Evolutionary conservation across 2,329 filamentous ascomycete species (phyloP).

Genomic region (Colletotrichum endophyticum): DNA sequence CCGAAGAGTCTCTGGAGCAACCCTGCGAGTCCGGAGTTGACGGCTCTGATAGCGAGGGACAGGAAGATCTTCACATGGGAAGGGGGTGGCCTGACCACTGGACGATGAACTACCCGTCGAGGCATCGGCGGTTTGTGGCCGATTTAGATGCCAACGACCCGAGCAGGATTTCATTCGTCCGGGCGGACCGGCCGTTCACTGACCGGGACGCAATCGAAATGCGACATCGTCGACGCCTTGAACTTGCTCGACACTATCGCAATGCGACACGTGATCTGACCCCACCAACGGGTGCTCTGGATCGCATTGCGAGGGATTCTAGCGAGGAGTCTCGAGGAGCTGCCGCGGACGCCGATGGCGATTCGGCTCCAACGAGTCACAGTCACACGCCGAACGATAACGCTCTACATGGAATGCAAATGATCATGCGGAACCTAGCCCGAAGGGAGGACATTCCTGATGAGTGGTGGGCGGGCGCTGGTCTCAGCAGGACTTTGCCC

Average conservation of each 20-base stretch:
- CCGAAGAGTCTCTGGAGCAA: constrained; percentile 42
- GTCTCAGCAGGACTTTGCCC: constrained; percentile 64
- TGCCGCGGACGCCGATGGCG: not conserved
- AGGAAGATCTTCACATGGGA: constrained; percentile 22
- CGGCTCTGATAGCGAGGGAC: constrained; percentile 58
- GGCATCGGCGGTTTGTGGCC: constrained; percentile 18
- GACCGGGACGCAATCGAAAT: constrained; percentile 1
- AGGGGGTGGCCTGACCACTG: constrained; percentile 11
- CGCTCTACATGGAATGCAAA: constrained; percentile 67
- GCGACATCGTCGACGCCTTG: constrained; percentile 10
- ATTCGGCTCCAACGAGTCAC: constrained; percentile 12
- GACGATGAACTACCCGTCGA: constrained; percentile 20
- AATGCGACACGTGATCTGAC: constrained; percentile 1
- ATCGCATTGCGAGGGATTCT: constrained; percentile 2
- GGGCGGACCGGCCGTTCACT: not conserved
- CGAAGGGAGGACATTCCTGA: constrained; percentile 79
- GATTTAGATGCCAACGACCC: constrained; percentile 13
- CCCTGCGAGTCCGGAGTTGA: constrained; percentile 60
- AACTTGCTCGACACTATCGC: constrained; percentile 11
- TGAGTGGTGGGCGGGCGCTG: constrained; percentile 79
- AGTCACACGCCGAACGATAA: constrained; percentile 36
- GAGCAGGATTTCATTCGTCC: constrained; percentile 11
- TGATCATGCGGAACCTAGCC: constrained; percentile 73
- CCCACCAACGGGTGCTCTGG: not conserved
- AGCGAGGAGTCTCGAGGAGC: constrained; percentile 5